These are phyloP conservation scores for Ceratorhiza oryzae-sativae DNA, from an alignment of 1,284 basidiomycete genomes.

Conservation along the genomic window DNA sequence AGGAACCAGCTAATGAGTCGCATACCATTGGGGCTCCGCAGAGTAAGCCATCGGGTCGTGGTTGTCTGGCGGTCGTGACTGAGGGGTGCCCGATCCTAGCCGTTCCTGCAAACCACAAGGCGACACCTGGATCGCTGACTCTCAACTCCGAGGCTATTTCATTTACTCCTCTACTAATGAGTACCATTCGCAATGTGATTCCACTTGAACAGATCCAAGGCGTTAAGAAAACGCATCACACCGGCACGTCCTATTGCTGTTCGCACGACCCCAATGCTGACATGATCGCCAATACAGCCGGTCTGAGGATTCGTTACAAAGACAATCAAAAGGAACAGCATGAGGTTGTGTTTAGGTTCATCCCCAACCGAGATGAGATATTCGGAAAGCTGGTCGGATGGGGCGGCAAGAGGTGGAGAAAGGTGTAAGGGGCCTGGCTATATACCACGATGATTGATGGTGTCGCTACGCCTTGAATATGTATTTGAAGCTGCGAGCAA, in stretches of 20 bases:
- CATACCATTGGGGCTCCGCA: conserved; percentile 29
- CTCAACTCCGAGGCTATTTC: conserved; percentile 58
- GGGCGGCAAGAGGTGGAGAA: conserved; percentile 34
- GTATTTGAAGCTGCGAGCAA: no score
- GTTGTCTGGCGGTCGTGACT: not conserved
- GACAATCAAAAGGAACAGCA: conserved; percentile 8
- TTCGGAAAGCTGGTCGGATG: conserved; percentile 38
- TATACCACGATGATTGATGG: not conserved
- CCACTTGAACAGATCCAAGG: conserved; percentile 58
- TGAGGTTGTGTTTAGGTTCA: conserved; percentile 28
- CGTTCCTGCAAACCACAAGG: conserved; percentile 65
- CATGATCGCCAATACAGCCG: not conserved
- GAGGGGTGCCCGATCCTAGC: conserved; percentile 55
- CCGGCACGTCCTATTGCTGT: not conserved
- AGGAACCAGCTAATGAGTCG: conserved; percentile 2
- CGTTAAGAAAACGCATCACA: conserved; percentile 63
- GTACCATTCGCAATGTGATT: conserved; percentile 57
- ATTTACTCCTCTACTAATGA: conserved; percentile 63
- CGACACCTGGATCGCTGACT: conserved; percentile 65
- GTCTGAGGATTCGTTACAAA: conserved; percentile 18
- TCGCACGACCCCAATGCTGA: not conserved
- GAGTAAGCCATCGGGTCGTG: not conserved
- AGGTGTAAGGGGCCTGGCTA: not conserved
- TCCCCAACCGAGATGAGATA: conserved; percentile 35
- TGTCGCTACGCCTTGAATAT: no score